Evolutionary conservation across 2,329 filamentous ascomycete genomes (phyloP).

Genomic region (Alternaria alternata): DNA sequence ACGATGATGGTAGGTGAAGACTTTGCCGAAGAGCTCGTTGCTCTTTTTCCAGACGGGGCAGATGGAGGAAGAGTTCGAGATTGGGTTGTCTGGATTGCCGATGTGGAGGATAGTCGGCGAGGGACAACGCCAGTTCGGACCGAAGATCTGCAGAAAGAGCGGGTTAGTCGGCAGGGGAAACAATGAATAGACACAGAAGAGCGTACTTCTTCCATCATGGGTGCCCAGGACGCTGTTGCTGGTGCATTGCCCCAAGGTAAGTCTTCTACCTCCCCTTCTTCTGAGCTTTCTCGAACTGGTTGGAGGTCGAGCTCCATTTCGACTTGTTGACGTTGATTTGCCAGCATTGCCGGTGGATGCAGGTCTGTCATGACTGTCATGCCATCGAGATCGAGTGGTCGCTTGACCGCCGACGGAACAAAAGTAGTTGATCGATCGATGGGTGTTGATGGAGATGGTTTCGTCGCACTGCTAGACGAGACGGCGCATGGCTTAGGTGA

Average conservation of each 20-base stretch:
- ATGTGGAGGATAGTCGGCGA: constrained; percentile 44
- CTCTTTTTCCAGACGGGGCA: constrained; percentile 42
- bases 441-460: constrained; percentile 22
- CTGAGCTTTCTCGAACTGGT: constrained; percentile 21
- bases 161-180: background rate
- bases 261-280: constrained; percentile 20
- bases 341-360: background rate
- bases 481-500: constrained; percentile 30
- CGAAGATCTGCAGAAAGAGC: constrained; percentile 33
- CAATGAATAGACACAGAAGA: background rate
- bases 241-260: constrained; percentile 24
- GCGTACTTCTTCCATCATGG: constrained; percentile 39
- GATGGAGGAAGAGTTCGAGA: constrained; percentile 11
- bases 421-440: constrained; percentile 20
- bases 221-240: constrained; percentile 37
- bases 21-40: constrained; percentile 43
- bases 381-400: constrained; percentile 42
- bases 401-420: constrained; percentile 15
- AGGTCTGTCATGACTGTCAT: constrained; percentile 39
- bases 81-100: constrained; percentile 24
- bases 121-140: constrained; percentile 39
- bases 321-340: constrained; percentile 3
- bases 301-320: constrained; percentile 26
- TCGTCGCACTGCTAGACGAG: constrained; percentile 27
- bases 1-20: constrained; percentile 27